Evolutionary conservation across 495 filamentous ascomycete genomes (phyloP), one percentile per base, ranked within the genome.

Genomic region (Trichoderma reesei): DNA sequence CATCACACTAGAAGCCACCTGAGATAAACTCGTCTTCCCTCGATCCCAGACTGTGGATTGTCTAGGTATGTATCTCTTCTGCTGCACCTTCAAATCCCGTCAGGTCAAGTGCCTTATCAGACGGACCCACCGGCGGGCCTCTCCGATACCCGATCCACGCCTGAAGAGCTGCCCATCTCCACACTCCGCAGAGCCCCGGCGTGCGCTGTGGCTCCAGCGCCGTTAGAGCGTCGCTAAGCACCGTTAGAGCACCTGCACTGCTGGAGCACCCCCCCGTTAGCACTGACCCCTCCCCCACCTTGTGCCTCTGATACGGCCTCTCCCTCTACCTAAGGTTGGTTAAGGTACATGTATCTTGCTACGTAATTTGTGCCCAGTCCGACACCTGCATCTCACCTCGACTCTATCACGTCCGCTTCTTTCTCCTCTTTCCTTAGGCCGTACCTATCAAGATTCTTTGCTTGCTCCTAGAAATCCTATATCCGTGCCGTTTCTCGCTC

Each of bases 331-430:
- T 26, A 26, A 26, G 26, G 26, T 26, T 26, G 26, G 26, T 26
- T 26, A 26, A 26, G 26, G 26, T 26, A 18, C 16, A 33, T 56
- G 26, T 33, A 7, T 16, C 51, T 2, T 2, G 20, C 26, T 56
- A 56, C 51, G 51, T 56, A 56, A 56, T 56, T 36, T 56, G 31
- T 56, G 51, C 51, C 51, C 51, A 56, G 51, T 26, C 44, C 51
- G 11, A 56, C 26, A 31, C 51, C 16, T 39, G 16, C 51, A 10
- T 56, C 51, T 48, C 20, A 48, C 38, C 38, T 48, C 26, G 18
- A 18, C 3, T 18, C 26, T 4, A 56, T 56, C 51, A 34, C 3
- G 51, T 5, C 31, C 51, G 51, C 26, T 34, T 34, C 51, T 56
- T 56, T 11, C 18, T n/a, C 26, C 9, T n/a, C 26, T 56, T n/a